phyloP scores from a whole-genome alignment of 345 rosid genomes.

The Populus alba region DNA sequence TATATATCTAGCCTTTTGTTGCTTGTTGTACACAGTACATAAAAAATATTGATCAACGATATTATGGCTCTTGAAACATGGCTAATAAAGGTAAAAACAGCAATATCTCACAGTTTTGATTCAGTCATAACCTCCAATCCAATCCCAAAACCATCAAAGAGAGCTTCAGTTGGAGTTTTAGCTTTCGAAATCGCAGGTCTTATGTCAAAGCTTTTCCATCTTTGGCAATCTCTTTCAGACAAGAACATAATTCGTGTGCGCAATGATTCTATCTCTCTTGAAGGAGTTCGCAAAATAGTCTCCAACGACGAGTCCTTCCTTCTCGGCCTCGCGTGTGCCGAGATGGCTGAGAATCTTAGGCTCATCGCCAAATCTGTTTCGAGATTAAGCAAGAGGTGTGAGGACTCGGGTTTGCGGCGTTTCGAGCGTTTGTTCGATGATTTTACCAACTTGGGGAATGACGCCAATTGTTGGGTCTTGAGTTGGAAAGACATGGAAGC shows the following conservation, averaged over 20 bases:
- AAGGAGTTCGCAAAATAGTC: conserved; percentile 78
- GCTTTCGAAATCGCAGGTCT: conserved; percentile 77
- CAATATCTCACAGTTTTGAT: conserved; percentile 51
- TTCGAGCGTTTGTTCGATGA: conserved; percentile 52
- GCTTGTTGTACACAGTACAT: not conserved
- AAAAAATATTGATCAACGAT: not conserved
- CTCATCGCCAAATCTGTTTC: conserved; percentile 56
- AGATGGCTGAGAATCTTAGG: conserved; percentile 60
- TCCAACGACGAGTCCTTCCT: conserved; percentile 78
- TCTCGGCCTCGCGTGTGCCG: conserved; percentile 81
- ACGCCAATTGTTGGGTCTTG: conserved; percentile 59
- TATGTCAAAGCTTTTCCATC: conserved; percentile 83
- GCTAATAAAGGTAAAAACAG: conserved; percentile 63
- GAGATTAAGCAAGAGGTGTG: conserved; percentile 54
- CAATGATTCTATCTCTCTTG: conserved; percentile 58
- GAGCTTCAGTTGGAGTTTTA: conserved; percentile 51
- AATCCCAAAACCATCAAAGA: conserved; percentile 28
- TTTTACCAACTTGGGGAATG: conserved; percentile 69
- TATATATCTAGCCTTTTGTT: conserved; percentile 12
- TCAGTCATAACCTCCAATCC: conserved; percentile 38
- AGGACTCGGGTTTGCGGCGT: conserved; percentile 39
- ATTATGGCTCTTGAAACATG: conserved; percentile 95
- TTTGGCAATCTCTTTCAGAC: conserved; percentile 75
- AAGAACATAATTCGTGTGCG: conserved; percentile 56
- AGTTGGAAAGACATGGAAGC: conserved; percentile 64